Evolutionary conservation across 306 rosid genomes (phyloP).

Genomic region (Biancaea sappan): DNA sequence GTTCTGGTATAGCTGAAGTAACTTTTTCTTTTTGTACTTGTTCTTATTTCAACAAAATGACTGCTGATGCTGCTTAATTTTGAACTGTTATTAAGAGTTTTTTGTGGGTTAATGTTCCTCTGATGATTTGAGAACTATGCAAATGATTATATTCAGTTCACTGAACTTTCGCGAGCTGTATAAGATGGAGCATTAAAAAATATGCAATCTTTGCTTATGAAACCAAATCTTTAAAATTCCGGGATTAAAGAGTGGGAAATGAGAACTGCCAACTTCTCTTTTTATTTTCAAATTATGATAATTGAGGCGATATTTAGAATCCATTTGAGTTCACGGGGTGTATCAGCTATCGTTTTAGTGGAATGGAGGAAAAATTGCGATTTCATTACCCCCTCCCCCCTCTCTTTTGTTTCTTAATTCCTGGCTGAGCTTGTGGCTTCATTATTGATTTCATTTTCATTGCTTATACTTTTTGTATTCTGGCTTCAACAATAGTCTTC

Average conservation of each 20-base stretch:
- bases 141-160: neutral
- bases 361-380: no score
- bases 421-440: neutral
- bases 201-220: neutral
- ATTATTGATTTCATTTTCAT: neutral
- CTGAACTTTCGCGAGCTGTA: neutral
- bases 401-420: neutral
- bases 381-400: neutral
- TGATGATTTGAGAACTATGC: neutral
- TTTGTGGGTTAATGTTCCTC: neutral
- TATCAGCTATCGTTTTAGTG: neutral
- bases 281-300: neutral
- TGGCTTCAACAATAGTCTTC: neutral
- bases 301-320: neutral
- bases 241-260: neutral
- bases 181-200: neutral
- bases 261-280: neutral
- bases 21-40: constrained; percentile 6
- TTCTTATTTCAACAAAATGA: constrained; percentile 18
- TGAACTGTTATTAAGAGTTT: neutral
- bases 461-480: neutral
- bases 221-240: neutral
- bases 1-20: constrained; percentile 66
- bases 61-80: neutral
- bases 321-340: neutral